These are phyloP conservation scores for Platanus orientalis DNA, from an alignment of 164 flowering plant species.

Conservation along the genomic window DNA sequence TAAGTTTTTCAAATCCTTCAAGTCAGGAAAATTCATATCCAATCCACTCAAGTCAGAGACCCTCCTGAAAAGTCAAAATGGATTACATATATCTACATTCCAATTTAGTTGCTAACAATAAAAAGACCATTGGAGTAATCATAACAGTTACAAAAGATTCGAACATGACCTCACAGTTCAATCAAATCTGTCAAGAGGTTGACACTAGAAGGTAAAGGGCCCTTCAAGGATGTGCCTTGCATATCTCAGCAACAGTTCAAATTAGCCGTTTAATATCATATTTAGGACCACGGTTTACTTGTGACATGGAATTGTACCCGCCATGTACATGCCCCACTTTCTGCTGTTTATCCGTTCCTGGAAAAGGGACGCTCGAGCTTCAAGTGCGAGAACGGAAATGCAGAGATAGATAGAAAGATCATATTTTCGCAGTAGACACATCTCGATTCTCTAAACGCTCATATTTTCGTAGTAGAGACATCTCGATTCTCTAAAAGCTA, in stretches of 20 bases:
- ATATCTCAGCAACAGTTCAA: no score
- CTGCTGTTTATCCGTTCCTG: not conserved
- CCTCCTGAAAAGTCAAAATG: slow-evolving; percentile 44
- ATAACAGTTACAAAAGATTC: not conserved
- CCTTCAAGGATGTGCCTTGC: slow-evolving; percentile 26
- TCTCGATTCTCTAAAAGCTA: no score
- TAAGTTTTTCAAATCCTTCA: slow-evolving; percentile 32
- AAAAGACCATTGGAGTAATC: no score
- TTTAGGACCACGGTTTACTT: no score
- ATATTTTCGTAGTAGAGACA: no score
- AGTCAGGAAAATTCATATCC: slow-evolving; percentile 33
- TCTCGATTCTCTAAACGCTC: no score
- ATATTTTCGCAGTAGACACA: no score
- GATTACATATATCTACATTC: not conserved
- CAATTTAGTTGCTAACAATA: no score
- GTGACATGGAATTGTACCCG: slow-evolving; percentile 2
- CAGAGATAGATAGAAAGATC: no score
- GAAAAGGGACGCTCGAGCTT: no score
- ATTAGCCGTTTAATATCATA: no score
- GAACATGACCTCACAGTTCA: slow-evolving; percentile 11
- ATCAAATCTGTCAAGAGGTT: slow-evolving; percentile 34
- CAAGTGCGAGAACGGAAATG: no score
- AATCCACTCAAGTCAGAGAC: slow-evolving; percentile 59
- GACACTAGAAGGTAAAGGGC: slow-evolving; percentile 70
- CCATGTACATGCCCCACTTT: slow-evolving; percentile 11